Evolutionary conservation across 1,139 yeast species (phyloP).

Genomic region (Suhomyces taliae): DNA sequence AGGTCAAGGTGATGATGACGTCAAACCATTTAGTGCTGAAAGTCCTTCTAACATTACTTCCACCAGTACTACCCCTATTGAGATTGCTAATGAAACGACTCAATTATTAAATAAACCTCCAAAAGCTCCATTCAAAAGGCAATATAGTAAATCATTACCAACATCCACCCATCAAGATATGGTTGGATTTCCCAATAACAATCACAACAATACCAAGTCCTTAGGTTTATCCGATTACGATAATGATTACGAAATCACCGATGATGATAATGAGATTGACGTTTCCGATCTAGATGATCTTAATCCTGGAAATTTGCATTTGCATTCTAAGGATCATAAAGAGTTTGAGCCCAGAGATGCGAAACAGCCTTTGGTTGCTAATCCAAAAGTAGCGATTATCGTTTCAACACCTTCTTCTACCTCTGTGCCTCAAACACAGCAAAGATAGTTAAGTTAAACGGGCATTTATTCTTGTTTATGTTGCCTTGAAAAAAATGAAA

Average conservation of each 20-base stretch:
- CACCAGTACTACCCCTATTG: conserved; percentile 21
- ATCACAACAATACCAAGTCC: conserved; percentile 14
- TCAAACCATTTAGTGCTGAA: conserved; percentile 1
- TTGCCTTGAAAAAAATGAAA: too few species aligned
- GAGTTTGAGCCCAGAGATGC: background rate
- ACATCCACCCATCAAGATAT: conserved; percentile 55
- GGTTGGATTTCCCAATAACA: conserved; percentile 29
- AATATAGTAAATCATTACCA: conserved; percentile 62
- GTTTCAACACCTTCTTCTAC: conserved; percentile 26
- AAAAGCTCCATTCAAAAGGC: conserved; percentile 32
- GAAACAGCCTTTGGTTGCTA: background rate
- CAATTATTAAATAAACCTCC: conserved; percentile 15
- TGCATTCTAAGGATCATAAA: conserved; percentile 2
- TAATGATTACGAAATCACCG: conserved; percentile 32
- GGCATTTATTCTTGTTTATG: background rate
- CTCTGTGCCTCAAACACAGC: conserved; percentile 7
- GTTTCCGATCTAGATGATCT: conserved; percentile 21
- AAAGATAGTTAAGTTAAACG: background rate
- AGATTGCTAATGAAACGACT: conserved; percentile 8
- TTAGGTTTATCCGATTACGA: conserved; percentile 28
- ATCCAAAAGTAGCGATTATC: conserved; percentile 21
- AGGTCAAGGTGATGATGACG: conserved; percentile 4
- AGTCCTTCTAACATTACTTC: conserved; percentile 17
- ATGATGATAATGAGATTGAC: conserved; percentile 25
- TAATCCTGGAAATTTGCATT: conserved; percentile 9